phyloP scores from a whole-genome alignment of 2,329 filamentous ascomycete genomes.

The Colletotrichum aenigma region DNA sequence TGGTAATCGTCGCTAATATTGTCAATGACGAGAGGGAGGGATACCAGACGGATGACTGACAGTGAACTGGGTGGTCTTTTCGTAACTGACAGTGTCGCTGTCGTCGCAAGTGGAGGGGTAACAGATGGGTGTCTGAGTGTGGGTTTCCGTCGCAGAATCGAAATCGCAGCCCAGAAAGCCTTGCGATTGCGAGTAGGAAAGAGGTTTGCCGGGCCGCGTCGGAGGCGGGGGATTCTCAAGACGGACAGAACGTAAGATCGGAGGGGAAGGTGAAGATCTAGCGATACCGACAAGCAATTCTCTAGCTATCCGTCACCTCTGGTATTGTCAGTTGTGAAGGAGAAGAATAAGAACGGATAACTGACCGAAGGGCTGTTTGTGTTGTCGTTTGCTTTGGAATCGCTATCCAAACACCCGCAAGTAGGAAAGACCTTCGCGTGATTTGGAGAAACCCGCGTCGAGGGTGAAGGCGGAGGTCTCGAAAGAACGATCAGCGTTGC shows the following conservation, averaged over 20 bases:
- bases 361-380: neutral
- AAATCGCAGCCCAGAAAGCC: too few relatives aligned
- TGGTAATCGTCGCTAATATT: too few relatives aligned
- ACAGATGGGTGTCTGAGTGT: too few relatives aligned
- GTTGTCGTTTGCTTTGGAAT: neutral
- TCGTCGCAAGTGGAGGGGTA: too few relatives aligned
- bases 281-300: neutral
- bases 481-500: neutral
- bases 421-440: neutral
- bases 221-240: too few relatives aligned
- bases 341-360: neutral
- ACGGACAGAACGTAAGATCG: neutral
- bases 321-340: neutral
- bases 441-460: fast-evolving
- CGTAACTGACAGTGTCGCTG: too few relatives aligned
- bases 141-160: too few relatives aligned
- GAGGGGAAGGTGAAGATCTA: neutral
- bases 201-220: too few relatives aligned
- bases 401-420: neutral
- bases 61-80: too few relatives aligned
- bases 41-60: too few relatives aligned
- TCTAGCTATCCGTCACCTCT: neutral
- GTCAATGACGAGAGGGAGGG: too few relatives aligned
- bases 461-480: fast-evolving
- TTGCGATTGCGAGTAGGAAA: too few relatives aligned